Evolutionary conservation across 768 basidiomycete genomes (phyloP), one percentile per base, ranked within the genome.

Genomic region (Strobilomyces dryophilus): DNA sequence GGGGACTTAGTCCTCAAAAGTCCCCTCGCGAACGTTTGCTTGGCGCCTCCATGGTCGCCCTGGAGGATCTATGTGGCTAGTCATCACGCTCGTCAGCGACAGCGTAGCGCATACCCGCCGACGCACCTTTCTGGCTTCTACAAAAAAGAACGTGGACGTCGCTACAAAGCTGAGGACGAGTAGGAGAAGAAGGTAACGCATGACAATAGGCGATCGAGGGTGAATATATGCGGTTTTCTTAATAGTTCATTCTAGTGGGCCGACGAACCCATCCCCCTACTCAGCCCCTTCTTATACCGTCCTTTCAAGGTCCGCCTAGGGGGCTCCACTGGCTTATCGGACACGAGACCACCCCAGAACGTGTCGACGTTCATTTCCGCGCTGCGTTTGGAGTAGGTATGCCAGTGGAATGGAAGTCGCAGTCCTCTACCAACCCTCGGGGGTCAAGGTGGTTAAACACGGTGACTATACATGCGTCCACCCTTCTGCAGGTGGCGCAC

Each of bases 191-290:
- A 67, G 57, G 57, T 55, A 67, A 34, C 64, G 64, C 64, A 65
- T 65, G 49, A 32, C 43, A 24, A 36, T 45, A 35, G 48, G 49
- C 48, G 20, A 29, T 39, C 35, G 31, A 26, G 36, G 40, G 26
- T n/a, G n/a, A 43, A 3, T 42, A 46, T 53, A 31, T 39, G 44
- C 37, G 39, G 49, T 47, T 55, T 66, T 47, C 56, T 53, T 57
- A 66, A 56, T 59, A 29, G 54, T 64, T 64, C 64, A 65, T 65
- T 67, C 57, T 66, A 54, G 45, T 65, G 65, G 65, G 64, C 65
- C 65, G 37, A 32, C 43, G 48, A 52, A 29, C 52, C 53, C 26
- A 15, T 46, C 41, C 36, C 18, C 27, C 24, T 10, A 24, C 46
- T 49, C 45, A n/a, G 27, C 39, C 46, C 52, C 21, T 26, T 67